phyloP scores from a whole-genome alignment of 2,329 filamentous ascomycete species.

The Aspergillus japonicus region DNA sequence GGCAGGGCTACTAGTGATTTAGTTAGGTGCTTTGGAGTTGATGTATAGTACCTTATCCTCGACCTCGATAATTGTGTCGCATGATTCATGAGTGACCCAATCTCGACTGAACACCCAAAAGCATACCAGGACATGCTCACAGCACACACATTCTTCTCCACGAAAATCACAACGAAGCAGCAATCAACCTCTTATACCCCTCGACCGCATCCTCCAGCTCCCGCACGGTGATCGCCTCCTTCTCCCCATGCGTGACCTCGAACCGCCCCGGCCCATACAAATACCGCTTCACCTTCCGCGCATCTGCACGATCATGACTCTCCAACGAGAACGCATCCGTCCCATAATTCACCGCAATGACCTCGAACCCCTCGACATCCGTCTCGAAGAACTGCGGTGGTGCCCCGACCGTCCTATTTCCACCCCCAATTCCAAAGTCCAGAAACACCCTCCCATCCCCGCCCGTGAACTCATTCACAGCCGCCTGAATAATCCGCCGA shows the following conservation, averaged over 20 bases:
- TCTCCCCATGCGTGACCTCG: conserved; percentile 79
- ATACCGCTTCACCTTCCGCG: conserved; percentile 58
- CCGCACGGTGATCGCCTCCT: conserved; percentile 73
- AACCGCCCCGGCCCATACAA: conserved; percentile 69
- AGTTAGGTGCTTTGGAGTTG: no score
- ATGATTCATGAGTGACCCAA: no score
- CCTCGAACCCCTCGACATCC: conserved; percentile 85
- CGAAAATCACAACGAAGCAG: conserved; percentile 24
- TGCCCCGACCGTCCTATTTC: conserved; percentile 57
- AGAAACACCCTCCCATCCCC: conserved; percentile 54
- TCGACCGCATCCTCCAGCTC: conserved; percentile 76
- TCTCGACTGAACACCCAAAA: no score
- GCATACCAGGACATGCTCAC: no score
- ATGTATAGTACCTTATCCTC: no score
- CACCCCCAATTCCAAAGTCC: conserved; percentile 48
- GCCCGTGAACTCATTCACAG: conserved; percentile 55
- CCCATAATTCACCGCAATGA: conserved; percentile 82
- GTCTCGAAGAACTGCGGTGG: conserved; percentile 74
- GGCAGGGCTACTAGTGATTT: no score
- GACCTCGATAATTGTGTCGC: no score
- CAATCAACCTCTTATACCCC: conserved; percentile 71
- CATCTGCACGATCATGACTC: conserved; percentile 40
- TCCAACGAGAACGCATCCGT: conserved; percentile 82
- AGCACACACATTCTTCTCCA: no score
- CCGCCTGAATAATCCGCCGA: conserved; percentile 54